Percentiles rank a stretch among this genome's conserved stretches.
Evolutionary conservation across 2,329 filamentous ascomycete species (phyloP).

Genomic region (Cordyceps sp.): DNA sequence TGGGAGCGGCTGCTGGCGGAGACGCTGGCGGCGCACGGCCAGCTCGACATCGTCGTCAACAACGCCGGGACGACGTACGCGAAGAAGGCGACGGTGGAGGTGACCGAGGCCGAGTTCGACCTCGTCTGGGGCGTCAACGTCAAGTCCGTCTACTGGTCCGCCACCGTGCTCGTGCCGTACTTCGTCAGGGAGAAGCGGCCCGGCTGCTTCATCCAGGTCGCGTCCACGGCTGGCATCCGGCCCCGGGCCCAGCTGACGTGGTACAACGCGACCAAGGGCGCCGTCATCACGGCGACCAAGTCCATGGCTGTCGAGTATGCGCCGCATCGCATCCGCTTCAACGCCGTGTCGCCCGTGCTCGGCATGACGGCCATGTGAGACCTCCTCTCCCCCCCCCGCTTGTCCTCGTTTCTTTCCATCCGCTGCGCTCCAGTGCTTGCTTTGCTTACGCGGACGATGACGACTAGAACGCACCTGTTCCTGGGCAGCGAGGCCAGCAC

Average conservation of each 20-base stretch:
- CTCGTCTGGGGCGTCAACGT: conserved; percentile 52
- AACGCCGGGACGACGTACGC: conserved; percentile 42
- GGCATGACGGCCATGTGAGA: conserved; percentile 44
- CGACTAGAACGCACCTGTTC: conserved; percentile 30
- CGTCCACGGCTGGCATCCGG: conserved; percentile 42
- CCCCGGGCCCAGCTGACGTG: conserved; percentile 48
- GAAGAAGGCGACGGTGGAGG: conserved; percentile 46
- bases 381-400: not conserved
- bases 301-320: conserved; percentile 56
- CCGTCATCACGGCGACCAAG: conserved; percentile 42
- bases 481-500: conserved; percentile 45
- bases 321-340: conserved; percentile 55
- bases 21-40: conserved; percentile 27
- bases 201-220: conserved; percentile 48
- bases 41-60: conserved; percentile 39
- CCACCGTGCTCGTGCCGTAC: conserved; percentile 41
- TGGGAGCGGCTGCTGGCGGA: conserved; percentile 33
- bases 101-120: conserved; percentile 51
- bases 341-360: conserved; percentile 52
- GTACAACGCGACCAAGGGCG: conserved; percentile 56
- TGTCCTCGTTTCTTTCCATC: not conserved
- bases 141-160: conserved; percentile 46
- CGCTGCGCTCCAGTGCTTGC: not conserved
- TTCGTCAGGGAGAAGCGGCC: conserved; percentile 39
- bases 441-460: too few species aligned